phyloP scores from a whole-genome alignment of 331 rosid species.

The Malus hybrid region DNA sequence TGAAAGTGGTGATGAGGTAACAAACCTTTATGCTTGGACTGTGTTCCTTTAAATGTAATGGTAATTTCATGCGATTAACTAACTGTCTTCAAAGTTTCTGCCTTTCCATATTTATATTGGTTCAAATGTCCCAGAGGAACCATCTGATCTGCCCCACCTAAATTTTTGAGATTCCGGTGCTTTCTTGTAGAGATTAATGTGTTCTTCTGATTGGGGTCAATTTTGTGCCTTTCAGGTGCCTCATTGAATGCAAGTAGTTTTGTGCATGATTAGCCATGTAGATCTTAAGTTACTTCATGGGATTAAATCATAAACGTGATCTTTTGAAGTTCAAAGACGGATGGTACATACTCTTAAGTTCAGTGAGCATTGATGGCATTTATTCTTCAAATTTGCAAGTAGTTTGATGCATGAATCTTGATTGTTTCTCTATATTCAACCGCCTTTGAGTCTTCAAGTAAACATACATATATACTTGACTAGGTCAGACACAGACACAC shows the following conservation, averaged over 20 bases:
- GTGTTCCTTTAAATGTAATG: too few species aligned
- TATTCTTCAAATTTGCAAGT: neutral
- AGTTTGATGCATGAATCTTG: neutral
- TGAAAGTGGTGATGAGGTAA: conserved; percentile 42
- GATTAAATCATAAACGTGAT: neutral
- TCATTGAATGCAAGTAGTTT: neutral
- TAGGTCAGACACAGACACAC: neutral
- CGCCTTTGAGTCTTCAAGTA: neutral
- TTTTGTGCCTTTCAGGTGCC: neutral
- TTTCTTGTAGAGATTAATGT: neutral
- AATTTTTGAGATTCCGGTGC: neutral
- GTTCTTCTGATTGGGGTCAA: neutral
- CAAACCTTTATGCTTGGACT: neutral
- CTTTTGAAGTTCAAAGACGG: neutral
- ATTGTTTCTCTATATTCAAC: neutral
- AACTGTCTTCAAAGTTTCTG: neutral
- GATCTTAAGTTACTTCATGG: neutral
- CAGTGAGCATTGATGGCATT: neutral
- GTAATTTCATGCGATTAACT: neutral
- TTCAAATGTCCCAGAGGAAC: neutral
- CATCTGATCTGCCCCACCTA: neutral
- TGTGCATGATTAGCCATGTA: neutral
- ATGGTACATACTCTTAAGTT: too few species aligned
- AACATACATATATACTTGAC: neutral
- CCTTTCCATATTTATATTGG: neutral